These are phyloP conservation scores for Dictyostelium firmibasis DNA, from an alignment of 78 protist species.

Conservation along the genomic window DNA sequence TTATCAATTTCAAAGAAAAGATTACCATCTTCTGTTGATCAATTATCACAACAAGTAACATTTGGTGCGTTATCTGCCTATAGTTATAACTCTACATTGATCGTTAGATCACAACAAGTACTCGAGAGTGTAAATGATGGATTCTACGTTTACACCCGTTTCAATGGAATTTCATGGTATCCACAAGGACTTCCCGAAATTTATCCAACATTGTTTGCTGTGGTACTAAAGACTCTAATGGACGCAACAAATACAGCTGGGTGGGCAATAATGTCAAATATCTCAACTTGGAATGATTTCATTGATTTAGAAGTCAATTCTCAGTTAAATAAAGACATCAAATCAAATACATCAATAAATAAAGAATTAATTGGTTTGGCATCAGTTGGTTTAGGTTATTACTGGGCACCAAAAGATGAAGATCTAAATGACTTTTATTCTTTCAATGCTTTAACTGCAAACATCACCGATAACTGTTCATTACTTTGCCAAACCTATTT, in stretches of 20 bases:
- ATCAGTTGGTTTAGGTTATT: slow-evolving; percentile 56
- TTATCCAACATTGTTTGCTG: slow-evolving; percentile 50
- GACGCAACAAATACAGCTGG: slow-evolving; percentile 6
- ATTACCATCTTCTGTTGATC: slow-evolving; percentile 32
- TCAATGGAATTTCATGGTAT: background rate
- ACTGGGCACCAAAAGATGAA: slow-evolving; percentile 60
- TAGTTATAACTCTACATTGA: slow-evolving; percentile 28
- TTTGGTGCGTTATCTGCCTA: slow-evolving; percentile 47
- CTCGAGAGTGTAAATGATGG: background rate
- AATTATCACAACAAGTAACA: slow-evolving; percentile 65
- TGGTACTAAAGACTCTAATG: slow-evolving; percentile 18
- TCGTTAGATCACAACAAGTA: slow-evolving; percentile 23
- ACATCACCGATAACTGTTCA: slow-evolving; percentile 55
- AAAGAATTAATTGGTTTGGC: slow-evolving; percentile 40
- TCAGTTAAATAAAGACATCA: background rate
- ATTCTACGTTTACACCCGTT: background rate
- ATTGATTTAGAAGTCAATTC: slow-evolving; percentile 20
- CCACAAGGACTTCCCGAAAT: background rate
- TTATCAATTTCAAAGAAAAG: background rate
- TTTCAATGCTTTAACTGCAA: slow-evolving; percentile 27
- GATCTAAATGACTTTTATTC: slow-evolving; percentile 17
- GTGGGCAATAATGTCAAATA: slow-evolving; percentile 10
- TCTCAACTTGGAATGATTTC: background rate
- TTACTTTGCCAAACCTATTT: slow-evolving; percentile 61
- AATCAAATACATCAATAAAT: background rate